phyloP scores from a whole-genome alignment of 768 basidiomycete species.

The Asterophora lycoperdoides region DNA sequence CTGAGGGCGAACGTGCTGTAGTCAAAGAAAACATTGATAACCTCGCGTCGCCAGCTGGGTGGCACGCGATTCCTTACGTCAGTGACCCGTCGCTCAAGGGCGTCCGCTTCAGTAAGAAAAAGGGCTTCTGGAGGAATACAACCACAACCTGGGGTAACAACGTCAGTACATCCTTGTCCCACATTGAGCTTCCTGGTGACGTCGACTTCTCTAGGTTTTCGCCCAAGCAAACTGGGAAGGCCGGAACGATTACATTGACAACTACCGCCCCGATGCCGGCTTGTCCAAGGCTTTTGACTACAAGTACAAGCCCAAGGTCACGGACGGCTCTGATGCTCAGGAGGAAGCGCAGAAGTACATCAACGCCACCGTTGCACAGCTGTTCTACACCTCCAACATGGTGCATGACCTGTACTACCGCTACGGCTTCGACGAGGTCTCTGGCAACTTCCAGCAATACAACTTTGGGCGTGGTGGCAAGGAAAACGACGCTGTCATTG shows the following conservation, averaged over 20 bases:
- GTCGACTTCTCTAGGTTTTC: conserved; percentile 53
- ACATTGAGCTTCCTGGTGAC: background rate
- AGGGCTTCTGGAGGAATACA: conserved; percentile 53
- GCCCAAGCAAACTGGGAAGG: conserved; percentile 95
- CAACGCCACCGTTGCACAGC: conserved; percentile 80
- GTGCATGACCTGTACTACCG: conserved; percentile 82
- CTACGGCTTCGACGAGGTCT: conserved; percentile 87
- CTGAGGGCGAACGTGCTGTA: conserved; percentile 54
- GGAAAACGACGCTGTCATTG: conserved; percentile 87
- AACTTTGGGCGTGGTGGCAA: conserved; percentile 90
- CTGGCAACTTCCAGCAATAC: conserved; percentile 97
- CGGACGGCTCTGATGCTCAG: conserved; percentile 52
- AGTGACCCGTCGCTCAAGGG: conserved; percentile 56
- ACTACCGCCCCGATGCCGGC: conserved; percentile 77
- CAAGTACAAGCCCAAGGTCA: conserved; percentile 64
- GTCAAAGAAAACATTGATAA: conserved; percentile 69
- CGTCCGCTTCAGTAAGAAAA: conserved; percentile 19
- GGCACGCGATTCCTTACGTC: conserved; percentile 78
- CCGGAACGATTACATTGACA: conserved; percentile 56
- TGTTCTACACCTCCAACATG: conserved; percentile 85
- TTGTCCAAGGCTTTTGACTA: conserved; percentile 58
- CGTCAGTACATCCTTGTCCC: conserved; percentile 30
- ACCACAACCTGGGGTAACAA: conserved; percentile 89
- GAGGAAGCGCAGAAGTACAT: conserved; percentile 78
- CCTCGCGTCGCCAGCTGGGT: conserved; percentile 82